These are phyloP conservation scores for Irpex lacteus DNA, from an alignment of 1,284 basidiomycete species.

Conservation along the genomic window DNA sequence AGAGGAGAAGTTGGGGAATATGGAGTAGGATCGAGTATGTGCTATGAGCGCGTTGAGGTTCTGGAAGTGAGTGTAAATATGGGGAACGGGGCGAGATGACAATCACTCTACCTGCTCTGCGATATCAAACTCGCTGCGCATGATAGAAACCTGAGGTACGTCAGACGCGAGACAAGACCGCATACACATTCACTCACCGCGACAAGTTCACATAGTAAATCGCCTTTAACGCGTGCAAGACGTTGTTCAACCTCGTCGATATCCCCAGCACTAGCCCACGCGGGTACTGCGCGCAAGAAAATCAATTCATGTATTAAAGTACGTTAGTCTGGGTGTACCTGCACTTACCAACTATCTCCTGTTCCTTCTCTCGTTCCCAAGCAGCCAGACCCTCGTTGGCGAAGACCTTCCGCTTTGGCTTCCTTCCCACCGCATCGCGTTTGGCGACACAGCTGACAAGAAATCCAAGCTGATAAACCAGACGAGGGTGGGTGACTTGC, in stretches of 20 bases:
- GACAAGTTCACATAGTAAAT: slow-evolving; percentile 64
- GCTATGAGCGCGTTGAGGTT: slow-evolving; percentile 55
- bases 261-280: slow-evolving; percentile 52
- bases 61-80: slow-evolving; percentile 25
- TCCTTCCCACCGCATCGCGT: slow-evolving; percentile 67
- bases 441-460: slow-evolving; percentile 64
- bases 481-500: slow-evolving; percentile 63
- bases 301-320: background rate
- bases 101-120: slow-evolving; percentile 43
- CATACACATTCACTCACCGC: slow-evolving; percentile 39
- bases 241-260: slow-evolving; percentile 45
- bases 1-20: slow-evolving; percentile 56
- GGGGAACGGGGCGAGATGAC: background rate
- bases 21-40: slow-evolving; percentile 51
- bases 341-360: slow-evolving; percentile 28
- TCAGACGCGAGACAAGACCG: background rate
- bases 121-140: slow-evolving; percentile 62
- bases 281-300: slow-evolving; percentile 29
- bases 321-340: background rate
- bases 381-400: slow-evolving; percentile 58
- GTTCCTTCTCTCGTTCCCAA: slow-evolving; percentile 44
- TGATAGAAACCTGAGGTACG: slow-evolving; percentile 50
- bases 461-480: slow-evolving; percentile 61
- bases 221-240: slow-evolving; percentile 63
- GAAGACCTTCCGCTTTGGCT: slow-evolving; percentile 68